Percentiles rank a stretch among this genome's conserved stretches.
These are phyloP conservation scores for Tetracladium marchalianum DNA, from an alignment of 495 filamentous ascomycete species.

Conservation along the genomic window DNA sequence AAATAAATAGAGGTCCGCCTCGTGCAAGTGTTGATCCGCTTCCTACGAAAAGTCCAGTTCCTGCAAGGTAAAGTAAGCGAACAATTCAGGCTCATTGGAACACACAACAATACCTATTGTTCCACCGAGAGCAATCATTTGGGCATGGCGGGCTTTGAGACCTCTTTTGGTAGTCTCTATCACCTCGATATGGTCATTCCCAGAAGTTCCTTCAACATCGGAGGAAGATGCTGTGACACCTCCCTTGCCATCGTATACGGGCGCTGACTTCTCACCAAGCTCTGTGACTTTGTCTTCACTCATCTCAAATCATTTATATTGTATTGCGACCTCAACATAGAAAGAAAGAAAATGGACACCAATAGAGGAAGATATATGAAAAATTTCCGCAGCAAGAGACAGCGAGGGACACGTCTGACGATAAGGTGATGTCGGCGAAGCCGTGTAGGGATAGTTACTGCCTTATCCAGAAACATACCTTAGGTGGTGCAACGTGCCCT, in stretches of 20 bases:
- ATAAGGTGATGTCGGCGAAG: too few relatives aligned
- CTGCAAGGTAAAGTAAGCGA: background rate
- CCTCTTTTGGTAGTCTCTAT: constrained; percentile 32
- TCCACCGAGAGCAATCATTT: constrained; percentile 77
- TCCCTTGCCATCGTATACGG: background rate
- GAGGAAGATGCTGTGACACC: background rate
- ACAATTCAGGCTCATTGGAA: background rate
- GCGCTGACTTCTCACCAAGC: too few relatives aligned
- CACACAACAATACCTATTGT: constrained; percentile 37
- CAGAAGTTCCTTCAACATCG: background rate
- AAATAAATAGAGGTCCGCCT: constrained; percentile 52
- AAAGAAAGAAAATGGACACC: too few relatives aligned
- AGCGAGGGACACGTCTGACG: too few relatives aligned
- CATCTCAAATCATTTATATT: too few relatives aligned
- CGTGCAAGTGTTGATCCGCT: constrained; percentile 47
- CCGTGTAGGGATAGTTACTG: too few relatives aligned
- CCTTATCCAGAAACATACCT: too few relatives aligned
- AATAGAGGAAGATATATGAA: too few relatives aligned
- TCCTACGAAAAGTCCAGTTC: constrained; percentile 56
- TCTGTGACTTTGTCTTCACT: too few relatives aligned
- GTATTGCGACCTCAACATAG: too few relatives aligned
- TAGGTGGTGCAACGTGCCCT: too few relatives aligned
- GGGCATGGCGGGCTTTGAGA: constrained; percentile 56
- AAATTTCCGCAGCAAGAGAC: too few relatives aligned
- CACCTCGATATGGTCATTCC: constrained; percentile 3